Conservation (phyloP, 331 rosid species). For the Acacia pycnantha region DNA sequence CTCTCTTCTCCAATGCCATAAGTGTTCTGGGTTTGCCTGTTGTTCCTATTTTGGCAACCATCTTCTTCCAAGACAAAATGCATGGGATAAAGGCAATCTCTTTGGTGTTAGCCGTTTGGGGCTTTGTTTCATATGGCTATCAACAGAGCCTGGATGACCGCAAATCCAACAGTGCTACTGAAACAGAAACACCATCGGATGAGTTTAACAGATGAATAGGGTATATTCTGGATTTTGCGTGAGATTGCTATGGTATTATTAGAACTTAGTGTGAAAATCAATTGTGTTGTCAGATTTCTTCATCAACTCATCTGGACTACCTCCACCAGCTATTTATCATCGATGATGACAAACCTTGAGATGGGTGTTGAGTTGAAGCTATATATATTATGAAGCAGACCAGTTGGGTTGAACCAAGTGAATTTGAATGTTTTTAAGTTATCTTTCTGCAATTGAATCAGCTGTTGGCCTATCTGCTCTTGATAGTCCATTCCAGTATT, state of each 20-base stretch:
- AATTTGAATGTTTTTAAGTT: not conserved
- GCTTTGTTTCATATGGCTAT: conserved; percentile 59
- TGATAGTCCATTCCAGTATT: not conserved
- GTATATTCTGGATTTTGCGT: not conserved
- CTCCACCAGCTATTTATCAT: not conserved
- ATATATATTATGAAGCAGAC: not conserved
- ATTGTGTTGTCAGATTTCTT: not conserved
- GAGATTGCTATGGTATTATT: not conserved
- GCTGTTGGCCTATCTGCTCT: not conserved
- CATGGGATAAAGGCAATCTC: conserved; percentile 62
- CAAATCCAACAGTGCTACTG: not conserved
- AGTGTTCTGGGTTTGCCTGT: conserved; percentile 57
- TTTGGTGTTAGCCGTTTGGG: conserved; percentile 71
- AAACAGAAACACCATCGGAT: conserved; percentile 13
- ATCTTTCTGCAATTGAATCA: not conserved
- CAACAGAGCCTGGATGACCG: conserved; percentile 58
- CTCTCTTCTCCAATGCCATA: conserved; percentile 66
- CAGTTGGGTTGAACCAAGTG: not conserved
- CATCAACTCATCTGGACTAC: not conserved
- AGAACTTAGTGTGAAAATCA: not conserved
- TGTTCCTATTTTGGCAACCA: conserved; percentile 61
- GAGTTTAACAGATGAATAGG: conserved; percentile 4
- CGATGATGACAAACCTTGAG: not conserved
- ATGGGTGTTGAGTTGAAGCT: not conserved
- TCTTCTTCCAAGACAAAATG: conserved; percentile 63